phyloP scores from a whole-genome alignment of 805 yeast species.

The Lipomyces sp. region DNA sequence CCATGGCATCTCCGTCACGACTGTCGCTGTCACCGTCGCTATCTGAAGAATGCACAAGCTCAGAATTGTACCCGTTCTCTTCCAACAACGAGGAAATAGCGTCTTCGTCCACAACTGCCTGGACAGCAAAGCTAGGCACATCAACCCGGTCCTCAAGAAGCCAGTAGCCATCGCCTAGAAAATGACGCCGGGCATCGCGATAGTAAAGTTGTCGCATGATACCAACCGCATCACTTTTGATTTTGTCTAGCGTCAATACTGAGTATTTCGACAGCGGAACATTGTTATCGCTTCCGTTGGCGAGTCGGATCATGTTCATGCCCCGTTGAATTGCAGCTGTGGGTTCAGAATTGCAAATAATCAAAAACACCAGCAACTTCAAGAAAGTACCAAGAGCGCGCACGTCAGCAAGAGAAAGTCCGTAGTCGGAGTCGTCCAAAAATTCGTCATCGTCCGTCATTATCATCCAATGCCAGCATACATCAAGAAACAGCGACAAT shows the following conservation, averaged over 20 bases:
- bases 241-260: constrained; percentile 19
- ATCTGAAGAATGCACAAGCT: constrained; percentile 18
- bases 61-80: constrained; percentile 25
- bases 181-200: constrained; percentile 59
- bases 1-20: constrained; percentile 14
- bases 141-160: constrained; percentile 38
- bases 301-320: not conserved
- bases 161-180: constrained; percentile 59
- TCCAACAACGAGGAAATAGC: constrained; percentile 22
- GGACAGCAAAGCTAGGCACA: constrained; percentile 40
- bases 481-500: constrained; percentile 54
- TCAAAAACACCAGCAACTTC: constrained; percentile 49
- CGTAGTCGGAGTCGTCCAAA: constrained; percentile 42
- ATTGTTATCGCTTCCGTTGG: constrained; percentile 13
- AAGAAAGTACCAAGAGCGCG: constrained; percentile 47
- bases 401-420: constrained; percentile 44
- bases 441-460: constrained; percentile 66
- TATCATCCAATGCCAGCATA: constrained; percentile 63
- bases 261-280: constrained; percentile 8
- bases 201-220: constrained; percentile 62
- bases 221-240: constrained; percentile 45
- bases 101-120: constrained; percentile 47
- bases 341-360: constrained; percentile 43
- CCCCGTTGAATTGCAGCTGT: constrained; percentile 11
- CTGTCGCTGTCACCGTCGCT: constrained; percentile 21